A percentile compares a stretch with the other conserved stretches of the same genome.
Conservation (phyloP, 257 asterid species). For the Galeopsis tetrahit region DNA sequence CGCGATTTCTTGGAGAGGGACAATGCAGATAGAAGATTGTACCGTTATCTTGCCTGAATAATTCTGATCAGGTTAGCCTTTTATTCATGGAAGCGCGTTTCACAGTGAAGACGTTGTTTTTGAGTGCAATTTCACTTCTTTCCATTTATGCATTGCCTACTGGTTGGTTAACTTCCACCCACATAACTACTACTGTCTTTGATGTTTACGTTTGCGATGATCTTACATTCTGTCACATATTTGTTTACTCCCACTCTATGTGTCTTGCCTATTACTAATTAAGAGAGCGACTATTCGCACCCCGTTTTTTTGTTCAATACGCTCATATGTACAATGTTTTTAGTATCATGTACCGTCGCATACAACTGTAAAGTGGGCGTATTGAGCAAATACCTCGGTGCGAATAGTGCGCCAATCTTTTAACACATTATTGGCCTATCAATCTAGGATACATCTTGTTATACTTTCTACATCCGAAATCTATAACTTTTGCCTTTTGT, state of each 20-base stretch:
- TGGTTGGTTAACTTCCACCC: not conserved
- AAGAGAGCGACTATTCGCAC: too few species aligned
- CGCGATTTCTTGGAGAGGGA: conserved; percentile 92
- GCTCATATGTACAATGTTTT: too few species aligned
- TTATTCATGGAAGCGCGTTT: conserved; percentile 26
- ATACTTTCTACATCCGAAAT: too few species aligned
- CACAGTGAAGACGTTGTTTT: conserved; percentile 24
- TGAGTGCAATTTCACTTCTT: conserved; percentile 21
- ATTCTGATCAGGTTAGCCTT: conserved; percentile 22
- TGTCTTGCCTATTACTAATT: conserved; percentile 2
- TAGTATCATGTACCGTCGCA: too few species aligned
- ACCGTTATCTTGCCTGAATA: conserved; percentile 69
- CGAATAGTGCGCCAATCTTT: too few species aligned
- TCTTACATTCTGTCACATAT: not conserved
- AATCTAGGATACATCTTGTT: too few species aligned
- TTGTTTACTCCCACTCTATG: not conserved
- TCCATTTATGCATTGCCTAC: not conserved
- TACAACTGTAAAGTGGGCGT: too few species aligned
- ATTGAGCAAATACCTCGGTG: too few species aligned
- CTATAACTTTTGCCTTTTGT: not conserved
- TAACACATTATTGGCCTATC: not conserved
- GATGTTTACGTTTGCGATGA: not conserved
- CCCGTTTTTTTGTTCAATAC: too few species aligned
- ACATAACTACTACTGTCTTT: not conserved
- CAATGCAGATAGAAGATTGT: conserved; percentile 61